phyloP scores from a whole-genome alignment of 306 rosid genomes.

The Psophocarpus tetragonolobus region DNA sequence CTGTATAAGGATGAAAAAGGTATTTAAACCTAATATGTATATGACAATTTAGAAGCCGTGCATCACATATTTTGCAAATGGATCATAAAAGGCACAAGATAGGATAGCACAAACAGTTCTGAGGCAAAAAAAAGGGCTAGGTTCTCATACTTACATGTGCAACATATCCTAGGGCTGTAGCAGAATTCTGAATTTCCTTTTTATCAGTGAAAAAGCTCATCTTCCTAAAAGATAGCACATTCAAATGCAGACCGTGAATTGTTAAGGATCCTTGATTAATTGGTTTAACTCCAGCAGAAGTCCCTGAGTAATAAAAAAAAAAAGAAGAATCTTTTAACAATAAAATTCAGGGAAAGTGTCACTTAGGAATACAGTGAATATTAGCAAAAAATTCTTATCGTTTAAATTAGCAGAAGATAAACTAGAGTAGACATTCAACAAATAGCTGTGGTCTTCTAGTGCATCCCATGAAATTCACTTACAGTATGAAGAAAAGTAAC shows the following conservation, averaged over 20 bases:
- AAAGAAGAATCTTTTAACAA: slow-evolving; percentile 23
- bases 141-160: slow-evolving; percentile 70
- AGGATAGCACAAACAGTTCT: slow-evolving; percentile 19
- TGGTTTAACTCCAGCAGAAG: slow-evolving; percentile 63
- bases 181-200: slow-evolving; percentile 87
- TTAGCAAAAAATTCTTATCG: not conserved
- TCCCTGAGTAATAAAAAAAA: slow-evolving; percentile 51
- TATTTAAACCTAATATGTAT: not conserved
- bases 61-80: not conserved
- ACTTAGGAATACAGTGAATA: slow-evolving; percentile 21
- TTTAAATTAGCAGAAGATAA: slow-evolving; percentile 6
- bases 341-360: slow-evolving; percentile 21
- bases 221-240: slow-evolving; percentile 77
- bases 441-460: not conserved
- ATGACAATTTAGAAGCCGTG: not conserved
- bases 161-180: slow-evolving; percentile 90
- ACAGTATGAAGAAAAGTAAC: not conserved
- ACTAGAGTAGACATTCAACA: not conserved
- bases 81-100: not conserved
- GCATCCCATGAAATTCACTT: slow-evolving; percentile 6
- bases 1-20: not conserved
- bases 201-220: slow-evolving; percentile 88
- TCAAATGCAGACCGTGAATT: slow-evolving; percentile 83
- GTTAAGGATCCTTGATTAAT: slow-evolving; percentile 77
- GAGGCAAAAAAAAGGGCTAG: not conserved